Percentiles rank a stretch among this genome's conserved stretches.
Evolutionary conservation across 306 rosid genomes (phyloP).

Genomic region (Lithocarpus polystachyus): DNA sequence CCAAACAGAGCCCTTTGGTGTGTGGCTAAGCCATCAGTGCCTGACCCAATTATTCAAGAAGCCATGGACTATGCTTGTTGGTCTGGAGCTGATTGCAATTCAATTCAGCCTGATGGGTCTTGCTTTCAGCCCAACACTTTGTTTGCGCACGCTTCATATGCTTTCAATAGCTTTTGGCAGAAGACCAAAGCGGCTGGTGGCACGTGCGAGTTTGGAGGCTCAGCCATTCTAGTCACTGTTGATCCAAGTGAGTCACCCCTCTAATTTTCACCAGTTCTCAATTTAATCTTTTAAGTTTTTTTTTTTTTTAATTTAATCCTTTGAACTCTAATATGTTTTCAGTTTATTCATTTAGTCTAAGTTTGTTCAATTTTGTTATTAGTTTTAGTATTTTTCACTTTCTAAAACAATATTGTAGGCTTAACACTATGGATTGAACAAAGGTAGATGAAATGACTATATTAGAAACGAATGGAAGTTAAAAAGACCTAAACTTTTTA

Average conservation of each 20-base stretch:
- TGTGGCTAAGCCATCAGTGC: constrained; percentile 94
- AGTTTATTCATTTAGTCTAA: too few relatives aligned
- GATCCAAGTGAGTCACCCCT: constrained; percentile 72
- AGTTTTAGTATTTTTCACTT: too few relatives aligned
- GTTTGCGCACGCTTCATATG: constrained; percentile 81
- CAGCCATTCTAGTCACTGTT: constrained; percentile 69
- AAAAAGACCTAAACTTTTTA: too few relatives aligned
- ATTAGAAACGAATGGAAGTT: too few relatives aligned
- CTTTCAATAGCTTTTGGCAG: constrained; percentile 94
- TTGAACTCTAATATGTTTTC: too few relatives aligned
- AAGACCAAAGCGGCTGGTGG: constrained; percentile 69
- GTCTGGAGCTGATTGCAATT: constrained; percentile 74
- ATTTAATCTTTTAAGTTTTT: too few relatives aligned
- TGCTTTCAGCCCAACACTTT: constrained; percentile 70
- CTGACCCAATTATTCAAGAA: constrained; percentile 87
- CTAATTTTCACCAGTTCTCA: too few relatives aligned
- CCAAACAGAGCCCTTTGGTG: constrained; percentile 67
- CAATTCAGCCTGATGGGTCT: constrained; percentile 61
- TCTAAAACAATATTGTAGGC: too few relatives aligned
- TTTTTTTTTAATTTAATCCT: too few relatives aligned
- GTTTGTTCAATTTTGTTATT: too few relatives aligned
- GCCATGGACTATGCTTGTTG: constrained; percentile 96
- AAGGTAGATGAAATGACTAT: too few relatives aligned
- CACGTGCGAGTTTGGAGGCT: constrained; percentile 82
- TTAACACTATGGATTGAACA: too few relatives aligned